Evolutionary conservation across 148 eudicot species (phyloP).

Genomic region (Diospyros lotus): DNA sequence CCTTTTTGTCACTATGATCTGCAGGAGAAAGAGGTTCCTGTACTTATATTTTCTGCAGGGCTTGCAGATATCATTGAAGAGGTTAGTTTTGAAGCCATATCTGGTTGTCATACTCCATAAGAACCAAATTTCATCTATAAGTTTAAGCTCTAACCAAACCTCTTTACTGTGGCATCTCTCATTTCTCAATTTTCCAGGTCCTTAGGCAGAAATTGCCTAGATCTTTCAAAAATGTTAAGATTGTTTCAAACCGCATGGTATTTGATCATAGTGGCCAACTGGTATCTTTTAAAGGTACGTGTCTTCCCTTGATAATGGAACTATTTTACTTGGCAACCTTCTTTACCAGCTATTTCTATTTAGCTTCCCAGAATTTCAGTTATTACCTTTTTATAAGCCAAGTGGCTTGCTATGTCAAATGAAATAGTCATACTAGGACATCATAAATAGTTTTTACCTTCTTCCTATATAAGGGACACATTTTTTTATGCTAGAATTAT

Average conservation of each 20-base stretch:
- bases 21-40: conserved; percentile 78
- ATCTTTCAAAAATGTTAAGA: conserved; percentile 69
- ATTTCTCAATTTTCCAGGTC: conserved; percentile 45
- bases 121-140: conserved; percentile 5
- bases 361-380: not conserved
- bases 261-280: conserved; percentile 64
- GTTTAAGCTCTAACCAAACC: conserved; percentile 2
- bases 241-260: conserved; percentile 88
- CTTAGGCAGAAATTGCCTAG: conserved; percentile 73
- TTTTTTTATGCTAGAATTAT: not conserved
- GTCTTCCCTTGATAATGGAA: conserved; percentile 4
- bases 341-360: not conserved
- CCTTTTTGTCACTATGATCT: conserved; percentile 12
- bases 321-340: not conserved
- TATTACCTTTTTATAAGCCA: not conserved
- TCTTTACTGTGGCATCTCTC: not conserved
- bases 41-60: conserved; percentile 93
- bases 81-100: conserved; percentile 34
- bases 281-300: conserved; percentile 70
- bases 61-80: conserved; percentile 95
- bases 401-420: not conserved
- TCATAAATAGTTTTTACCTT: not conserved
- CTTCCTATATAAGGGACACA: not conserved
- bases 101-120: conserved; percentile 3
- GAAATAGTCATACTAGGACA: not conserved